These are phyloP conservation scores for Durotheca rogersii DNA, from an alignment of 495 filamentous ascomycete species.

Conservation along the genomic window DNA sequence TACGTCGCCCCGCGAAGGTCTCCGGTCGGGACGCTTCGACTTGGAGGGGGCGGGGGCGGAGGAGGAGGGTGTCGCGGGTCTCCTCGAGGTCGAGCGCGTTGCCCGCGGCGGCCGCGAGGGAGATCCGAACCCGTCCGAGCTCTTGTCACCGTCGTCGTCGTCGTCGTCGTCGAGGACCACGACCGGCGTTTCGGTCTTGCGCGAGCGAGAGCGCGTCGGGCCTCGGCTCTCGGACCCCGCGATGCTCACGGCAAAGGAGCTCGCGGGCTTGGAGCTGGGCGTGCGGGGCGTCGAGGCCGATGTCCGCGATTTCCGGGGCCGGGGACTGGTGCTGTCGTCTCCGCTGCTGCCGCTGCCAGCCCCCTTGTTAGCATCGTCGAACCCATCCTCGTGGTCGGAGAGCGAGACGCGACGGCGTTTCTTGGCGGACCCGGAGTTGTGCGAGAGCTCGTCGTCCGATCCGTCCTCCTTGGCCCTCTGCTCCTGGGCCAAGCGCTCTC, in stretches of 20 bases:
- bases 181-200: constrained; percentile 5
- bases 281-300: constrained; percentile 20
- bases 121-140: not conserved
- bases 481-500: constrained; percentile 27
- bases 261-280: constrained; percentile 10
- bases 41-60: no score
- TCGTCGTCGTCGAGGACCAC: constrained; percentile 20
- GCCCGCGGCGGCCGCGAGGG: not conserved
- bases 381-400: no score
- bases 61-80: not conserved
- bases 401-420: constrained; percentile 27
- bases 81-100: not conserved
- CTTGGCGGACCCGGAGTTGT: constrained; percentile 36
- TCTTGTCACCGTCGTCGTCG: no score
- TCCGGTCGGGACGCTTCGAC: not conserved
- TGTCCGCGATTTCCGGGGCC: constrained; percentile 9
- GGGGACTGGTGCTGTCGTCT: constrained; percentile 10
- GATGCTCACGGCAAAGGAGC: constrained; percentile 1
- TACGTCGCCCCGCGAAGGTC: constrained; percentile 9
- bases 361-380: constrained; percentile 17
- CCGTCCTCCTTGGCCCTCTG: constrained; percentile 33
- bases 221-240: constrained; percentile 2
- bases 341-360: constrained; percentile 11
- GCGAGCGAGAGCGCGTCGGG: constrained; percentile 6
- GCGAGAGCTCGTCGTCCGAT: constrained; percentile 13